Base-by-base conservation (phyloP, 495 filamentous ascomycete genomes). In the Cercophora newfieldiana region DNA sequence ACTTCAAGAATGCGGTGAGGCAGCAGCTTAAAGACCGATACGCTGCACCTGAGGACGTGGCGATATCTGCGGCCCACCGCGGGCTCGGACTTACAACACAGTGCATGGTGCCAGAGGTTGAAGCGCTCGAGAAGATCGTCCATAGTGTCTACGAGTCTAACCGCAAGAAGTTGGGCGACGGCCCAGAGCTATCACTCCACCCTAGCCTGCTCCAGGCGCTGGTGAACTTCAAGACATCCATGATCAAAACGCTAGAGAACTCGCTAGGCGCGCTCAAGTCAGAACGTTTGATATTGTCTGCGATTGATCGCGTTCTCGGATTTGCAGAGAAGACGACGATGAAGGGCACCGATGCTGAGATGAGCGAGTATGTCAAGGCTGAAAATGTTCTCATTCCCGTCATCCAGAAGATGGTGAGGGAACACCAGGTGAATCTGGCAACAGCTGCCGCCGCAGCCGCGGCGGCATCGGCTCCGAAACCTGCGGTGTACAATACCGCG, bases 231-330 rank as follows among this genome's bases (percentile, higher is more conserved):
- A 78, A 77, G 68, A 61, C 24, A 14, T 59, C 49, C 21, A 74
- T 74, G 68, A 65, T 69, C 7, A 67, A 69, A 16, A 71, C 66
- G 1, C 57, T 79, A 49, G 64, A 70, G 44, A 47, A 64, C 0
- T 72, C 68, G 22, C 67, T 78, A 50, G 71, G 69, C 10, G 49
- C 51, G 47, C 61, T 66, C 21, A 72, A 74, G 54, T 62, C 74
- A 7, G 75, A 78, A 63, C 69, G 66, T 54, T 51, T 79, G 68
- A 66, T 78, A 3, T 50, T 79, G 30, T 78, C 75, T 7, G 75
- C 77, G 7, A 69, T 78, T n/a, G 71, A 77, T 30, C 74, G 75
- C 1, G 74, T 73, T n/a, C 64, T 79, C 21, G 77, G 77, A 16
- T 74, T 79, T 37, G 48, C 68, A 0, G 72, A 79, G 33, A 62